Base-by-base conservation (phyloP, 2,329 filamentous ascomycete species). In the Colletotrichum plurivorum region DNA sequence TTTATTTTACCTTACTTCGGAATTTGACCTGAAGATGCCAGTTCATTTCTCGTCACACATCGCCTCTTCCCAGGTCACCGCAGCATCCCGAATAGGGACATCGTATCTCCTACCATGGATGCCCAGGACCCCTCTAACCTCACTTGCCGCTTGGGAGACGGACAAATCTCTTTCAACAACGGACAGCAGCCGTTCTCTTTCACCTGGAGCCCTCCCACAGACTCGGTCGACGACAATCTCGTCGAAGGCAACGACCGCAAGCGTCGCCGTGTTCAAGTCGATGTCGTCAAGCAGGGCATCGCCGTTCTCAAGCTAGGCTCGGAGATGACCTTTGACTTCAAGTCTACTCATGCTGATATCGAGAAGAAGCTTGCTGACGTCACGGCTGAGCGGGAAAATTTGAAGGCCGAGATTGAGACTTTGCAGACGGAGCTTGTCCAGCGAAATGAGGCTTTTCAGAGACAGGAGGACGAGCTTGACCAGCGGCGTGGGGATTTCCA, bases 261-360 rank as follows among this genome's bases (percentile, higher is more conserved):
- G 20, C 54, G 61, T 20, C 54, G 49, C 39, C 61, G 54, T 15
- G 65, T 65, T 3, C 65, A 68, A 5, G 53, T 68, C 10, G 43
- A 68, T 4, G 9, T 68, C 8, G 65, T 43, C n/a, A 53, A 53
- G 27, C 39, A 54, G 10, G 60, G 61, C 15, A 13, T 68, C 12
- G 27, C 60, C 5, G 22, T 41, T 3, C 39, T 51, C n/a, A 41
- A 43, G 13, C 53, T 63, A 2, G 59, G 64, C 16, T 63, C 53
- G 2, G 64, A 63, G 9, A 27, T 63, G 36, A 20, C 16, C 5
- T 25, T 63, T 4, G 59, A 67, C 36, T 67, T 67, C 52, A 57
- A 39, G 27, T 20, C 60, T 10, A 25, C 18, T 20, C 45, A 52
- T 9, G 39, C 25, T 12, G 59, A 67, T 13, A 18, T 58, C 10